Evolutionary conservation across 768 basidiomycete species (phyloP), one percentile per base, ranked within the genome.

Genomic region (Macrolepiota fuliginosa): DNA sequence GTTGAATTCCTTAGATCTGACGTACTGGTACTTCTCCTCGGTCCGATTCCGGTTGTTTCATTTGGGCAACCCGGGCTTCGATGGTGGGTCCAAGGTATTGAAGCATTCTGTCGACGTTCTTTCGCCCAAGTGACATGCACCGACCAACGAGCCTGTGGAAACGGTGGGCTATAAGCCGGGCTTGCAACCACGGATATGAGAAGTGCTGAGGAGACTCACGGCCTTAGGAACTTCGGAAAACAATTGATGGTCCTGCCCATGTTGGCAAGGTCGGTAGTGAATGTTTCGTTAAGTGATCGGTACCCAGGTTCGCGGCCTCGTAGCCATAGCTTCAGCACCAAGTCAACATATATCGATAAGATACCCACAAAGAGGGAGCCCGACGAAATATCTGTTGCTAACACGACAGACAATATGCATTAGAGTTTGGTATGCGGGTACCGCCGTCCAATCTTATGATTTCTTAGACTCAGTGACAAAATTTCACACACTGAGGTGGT

Each of bases 331-430:
- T 12, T 24, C 12, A 22, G 24, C 11, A 24, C 12, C 19, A 46
- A 46, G 13, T 49, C 22, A 27, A 49, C 19, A 49, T 12, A 13
- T 11, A 10, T 25, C 3, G 0, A 11, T 2, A 17, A 22, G 19
- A 39, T 11, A 49, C 76, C n/a, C 40, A 81, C 83, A 83, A 1
- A 79, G 52, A 1, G 81, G 80, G 36, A 76, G 67, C 0, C 81
- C 83, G 3, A 83, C 77, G 52, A 83, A 79, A 0, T 74, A 42
- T 15, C 82, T 74, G 58, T 78, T 81, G 55, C 65, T 77, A 1
- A 70, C 66, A 42, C 81, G 72, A 32, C 74, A 73, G 13, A 83
- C 66, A 12, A 82, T 65, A 22, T 70, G 39, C 61, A 67, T 72
- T 2, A 73, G 63, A 0, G 57, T 64, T 0, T 66, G 56, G 2